Evolutionary conservation across 1,139 yeast species (phyloP).

Genomic region (Barnettozyma hawaiiensis): DNA sequence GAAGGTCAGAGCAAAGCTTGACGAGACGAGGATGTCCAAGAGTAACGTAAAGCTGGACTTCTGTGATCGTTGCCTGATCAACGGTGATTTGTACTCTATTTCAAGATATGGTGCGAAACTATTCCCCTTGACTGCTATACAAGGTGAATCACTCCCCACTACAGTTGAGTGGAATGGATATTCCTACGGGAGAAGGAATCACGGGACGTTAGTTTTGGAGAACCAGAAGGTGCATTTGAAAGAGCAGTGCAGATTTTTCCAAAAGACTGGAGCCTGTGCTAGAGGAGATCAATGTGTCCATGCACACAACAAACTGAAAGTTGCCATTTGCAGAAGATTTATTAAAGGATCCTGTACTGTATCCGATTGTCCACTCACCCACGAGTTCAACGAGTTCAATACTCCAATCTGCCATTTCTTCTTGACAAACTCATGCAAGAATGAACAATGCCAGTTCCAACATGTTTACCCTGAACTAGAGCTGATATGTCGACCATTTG

Average conservation of each 20-base stretch:
- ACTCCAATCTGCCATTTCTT: conserved; percentile 61
- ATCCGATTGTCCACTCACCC: conserved; percentile 51
- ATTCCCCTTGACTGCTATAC: conserved; percentile 29
- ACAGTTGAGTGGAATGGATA: conserved; percentile 32
- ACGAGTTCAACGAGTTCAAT: conserved; percentile 52
- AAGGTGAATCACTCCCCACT: conserved; percentile 14
- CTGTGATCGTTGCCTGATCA: conserved; percentile 36
- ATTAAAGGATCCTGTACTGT: conserved; percentile 44
- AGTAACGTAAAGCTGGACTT: conserved; percentile 30
- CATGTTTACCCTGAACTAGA: conserved; percentile 44
- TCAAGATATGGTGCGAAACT: conserved; percentile 33
- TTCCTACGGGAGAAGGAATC: conserved; percentile 27
- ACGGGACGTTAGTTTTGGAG: conserved; percentile 31
- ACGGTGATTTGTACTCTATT: conserved; percentile 35
- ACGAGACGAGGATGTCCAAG: conserved; percentile 26
- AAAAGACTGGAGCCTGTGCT: conserved; percentile 35
- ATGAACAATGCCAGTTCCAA: conserved; percentile 48
- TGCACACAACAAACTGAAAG: conserved; percentile 45
- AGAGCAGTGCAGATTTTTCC: conserved; percentile 36
- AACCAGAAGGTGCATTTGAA: conserved; percentile 21
- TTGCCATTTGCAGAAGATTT: conserved; percentile 50
- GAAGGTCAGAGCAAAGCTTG: conserved; percentile 11
- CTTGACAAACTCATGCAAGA: conserved; percentile 47
- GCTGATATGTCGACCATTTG: conserved; percentile 60
- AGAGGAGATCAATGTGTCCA: conserved; percentile 50